Base-by-base conservation (phyloP, 805 yeast genomes). In the Candida vaughaniae region DNA sequence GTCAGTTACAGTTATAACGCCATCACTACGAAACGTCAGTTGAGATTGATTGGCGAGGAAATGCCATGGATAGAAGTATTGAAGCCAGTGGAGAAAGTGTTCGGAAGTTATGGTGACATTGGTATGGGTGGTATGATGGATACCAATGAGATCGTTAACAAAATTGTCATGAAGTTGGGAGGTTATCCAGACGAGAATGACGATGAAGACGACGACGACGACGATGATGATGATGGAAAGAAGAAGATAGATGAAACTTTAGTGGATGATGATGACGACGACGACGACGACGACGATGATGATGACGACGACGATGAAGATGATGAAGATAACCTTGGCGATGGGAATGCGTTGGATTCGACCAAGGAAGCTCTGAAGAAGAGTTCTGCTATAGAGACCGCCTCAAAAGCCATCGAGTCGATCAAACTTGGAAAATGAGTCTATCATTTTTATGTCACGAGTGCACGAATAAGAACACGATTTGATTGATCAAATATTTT, bases 121-220 rank as follows among this genome's bases (percentile, higher is more conserved):
- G 98, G 98, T n/a, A 85, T 93, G 88, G 98, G 99, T 33, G 98
- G 99, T 37, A 93, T 93, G 98, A 84, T 90, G 82, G 98, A 93
- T 51, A 88, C 95, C 79, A 85, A 87, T 57, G 97, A 90, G 58
- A 83, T 93, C 50, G 96, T 89, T 14, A 95, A 89, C 55, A 79
- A 80, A 50, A 73, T 87, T 33, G 95, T 85, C 15, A 70, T 80
- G 61, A 83, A 82, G 55, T 65, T 89, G 42, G 79, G 72, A 36
- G 63, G 78, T 33, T 69, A 66, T 43, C 73, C 73, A 1, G 77
- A 71, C 17, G 77, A 64, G 11, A 76, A 66, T 1, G 77, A 69
- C 19, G 75, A 71, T 4, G 76, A 70, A 6, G 77, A 73, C 3
- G 68, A 62, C 8, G 64, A 62, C 16, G 77, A 73, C 3, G 68